Base-by-base conservation (phyloP, 2,329 filamentous ascomycete genomes). In the Cercospora berteroae region DNA sequence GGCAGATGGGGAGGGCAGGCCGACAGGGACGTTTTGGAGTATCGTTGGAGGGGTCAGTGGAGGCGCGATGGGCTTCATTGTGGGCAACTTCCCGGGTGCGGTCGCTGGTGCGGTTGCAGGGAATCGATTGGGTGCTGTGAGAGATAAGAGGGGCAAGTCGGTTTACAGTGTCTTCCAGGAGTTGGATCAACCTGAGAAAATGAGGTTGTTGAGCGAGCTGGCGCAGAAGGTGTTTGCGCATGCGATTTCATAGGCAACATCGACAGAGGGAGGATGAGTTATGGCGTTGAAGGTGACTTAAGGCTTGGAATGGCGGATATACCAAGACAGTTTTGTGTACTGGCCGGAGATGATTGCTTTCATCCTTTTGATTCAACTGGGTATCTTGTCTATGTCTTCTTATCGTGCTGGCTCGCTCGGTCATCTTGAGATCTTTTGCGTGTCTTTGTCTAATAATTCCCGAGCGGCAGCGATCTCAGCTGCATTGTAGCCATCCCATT, bases 151-250 rank as follows among this genome's bases (percentile, higher is more conserved):
- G 80, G 94, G 94, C 23, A 98, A 97, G 88, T 96, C 92, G 77
- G 95, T 99, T 5, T 98, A 96, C 80, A 85, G 89, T 29, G 95
- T 97, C 16, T 98, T 94, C 78, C 88, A 92, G 83, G 91, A 97
- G 74, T 83, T 99, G 76, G 93, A 93, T 60, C 90, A 93, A 79
- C 85, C 85, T 60, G 94, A 97, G 76, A 90, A 92, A 76, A 89
- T 93, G 64, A 89, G 88, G 78, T 80, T 99, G 74, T 83, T 98
- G 69, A 90, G 89, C 77, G 91, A 96, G 79, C 80, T 98, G 76
- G 94, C 94, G 1, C 88, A 89, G 31, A 94, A 92, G 80, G 90
- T 97, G 1, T 94, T 97, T 77, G 91, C 90, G 70, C 90, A 93
- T 78, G 90, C 89, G 20, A 89, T 92, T 39, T 60, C 64, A 20